Evolutionary conservation across 805 yeast species (phyloP), one percentile per base, ranked within the genome.

Genomic region (Hanseniaspora hatyaiensis): DNA sequence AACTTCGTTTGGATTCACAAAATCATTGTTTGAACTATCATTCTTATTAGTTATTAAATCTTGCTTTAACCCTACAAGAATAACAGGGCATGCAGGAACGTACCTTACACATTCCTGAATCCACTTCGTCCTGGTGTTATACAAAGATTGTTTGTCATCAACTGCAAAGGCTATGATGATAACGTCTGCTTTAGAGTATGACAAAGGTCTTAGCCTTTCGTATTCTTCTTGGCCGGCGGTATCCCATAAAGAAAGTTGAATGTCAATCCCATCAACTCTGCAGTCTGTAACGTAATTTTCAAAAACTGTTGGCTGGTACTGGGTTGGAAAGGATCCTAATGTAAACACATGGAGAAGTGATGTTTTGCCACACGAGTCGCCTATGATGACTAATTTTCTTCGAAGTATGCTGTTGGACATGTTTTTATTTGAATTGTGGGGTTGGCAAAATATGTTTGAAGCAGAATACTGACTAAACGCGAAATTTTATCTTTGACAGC

Each of bases 161-260:
- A 87, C 68, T 0, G 96, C 85, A 65, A 83, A 88, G 0, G 89
- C 96, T 47, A 87, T 80, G 47, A 87, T 66, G 45, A 88, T 80
- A 49, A 84, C 82, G 62, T 88, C 83, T 2, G 96, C 94, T 56
- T 84, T 81, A 9, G 88, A 75, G 59, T 88, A 88, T 19, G 94
- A 82, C 53, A 88, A 67, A 0, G 96, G 96, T 52, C 96, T 74
- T 50, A 88, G 67, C 51, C 96, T 68, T 55, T 87, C 96, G 60
- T 87, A 87, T 64, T 87, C 96, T 66, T 87, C 96, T 65, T 87
- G 96, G 2, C 96, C 96, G 3, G 96, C 96, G 1, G 96, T 87
- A 61, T 87, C 96, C 96, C 96, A 87, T 22, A 87, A 65, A 1
- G 94, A 88, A 49, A 87, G 65, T 53, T 86, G 81, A 3, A 87